Conservation (phyloP, 1,284 basidiomycete species). For the Cryptococcus sp. region DNA sequence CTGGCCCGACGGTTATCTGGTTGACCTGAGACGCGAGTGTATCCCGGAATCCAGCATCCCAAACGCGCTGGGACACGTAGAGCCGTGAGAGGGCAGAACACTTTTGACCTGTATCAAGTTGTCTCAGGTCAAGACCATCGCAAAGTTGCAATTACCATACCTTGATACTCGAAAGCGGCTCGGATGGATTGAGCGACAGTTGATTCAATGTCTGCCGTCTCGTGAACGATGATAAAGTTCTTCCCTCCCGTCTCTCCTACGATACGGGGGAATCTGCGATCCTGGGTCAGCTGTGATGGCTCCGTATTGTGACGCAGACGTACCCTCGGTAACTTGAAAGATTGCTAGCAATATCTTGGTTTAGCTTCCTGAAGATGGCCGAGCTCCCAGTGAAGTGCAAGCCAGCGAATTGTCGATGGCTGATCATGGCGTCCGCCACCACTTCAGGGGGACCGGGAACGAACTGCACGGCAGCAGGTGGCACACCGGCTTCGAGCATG, state of each 20-base stretch:
- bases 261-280: constrained; percentile 82
- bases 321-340: constrained; percentile 72
- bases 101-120: constrained; percentile 64
- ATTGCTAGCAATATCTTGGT: constrained; percentile 91
- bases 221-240: constrained; percentile 94
- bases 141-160: constrained; percentile 50
- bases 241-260: constrained; percentile 95
- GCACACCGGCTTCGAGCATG: constrained; percentile 88
- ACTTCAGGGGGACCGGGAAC: constrained; percentile 80
- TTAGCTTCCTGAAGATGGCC: constrained; percentile 86
- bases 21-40: constrained; percentile 71
- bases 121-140: too few relatives aligned
- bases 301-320: not conserved
- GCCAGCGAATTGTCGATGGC: constrained; percentile 78
- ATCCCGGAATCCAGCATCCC: constrained; percentile 84
- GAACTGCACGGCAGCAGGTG: constrained; percentile 94
- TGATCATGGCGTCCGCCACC: constrained; percentile 76
- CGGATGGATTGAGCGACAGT: constrained; percentile 86
- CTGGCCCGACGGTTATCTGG: constrained; percentile 80
- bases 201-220: constrained; percentile 79
- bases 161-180: constrained; percentile 94
- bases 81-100: constrained; percentile 90
- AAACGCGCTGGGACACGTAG: constrained; percentile 83
- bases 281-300: constrained; percentile 45
- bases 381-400: constrained; percentile 98